Base-by-base conservation (phyloP, 2,329 filamentous ascomycete species). In the Sarocladium strictum region DNA sequence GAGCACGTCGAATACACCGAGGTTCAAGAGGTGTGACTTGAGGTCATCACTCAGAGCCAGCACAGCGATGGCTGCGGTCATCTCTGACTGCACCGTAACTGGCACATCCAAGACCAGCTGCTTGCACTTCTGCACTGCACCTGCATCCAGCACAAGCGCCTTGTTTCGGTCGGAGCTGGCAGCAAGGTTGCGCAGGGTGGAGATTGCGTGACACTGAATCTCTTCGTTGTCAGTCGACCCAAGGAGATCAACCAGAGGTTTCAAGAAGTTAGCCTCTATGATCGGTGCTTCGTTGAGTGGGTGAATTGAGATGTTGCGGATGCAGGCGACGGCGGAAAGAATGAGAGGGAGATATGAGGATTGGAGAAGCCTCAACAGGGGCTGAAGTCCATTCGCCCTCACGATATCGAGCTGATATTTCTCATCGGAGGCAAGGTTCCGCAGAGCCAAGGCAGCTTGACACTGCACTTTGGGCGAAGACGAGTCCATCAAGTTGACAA, bases 381-480 rank as follows among this genome's bases (percentile, higher is more conserved):
- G 90, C 47, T 84, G 83, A 17, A 99, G 81, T 23, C 94, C 94
- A 60, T 89, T 85, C 40, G 91, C 88, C 58, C 91, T 85, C 37
- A 99, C 94, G 63, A 99, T 97, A 67, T 99, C 94, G 50, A 99
- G 83, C 72, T 99, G 94, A 66, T 99, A 99, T 68, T 97, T 96
- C 69, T 99, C 94, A 68, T 99, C 94, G 14, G 94, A 99, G 3
- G 94, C 94, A 53, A 99, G 78, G 67, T 99, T 99, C 64, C 94
- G 85, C 52, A 99, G 83, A 24, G 94, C 94, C 41, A 99, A 77
- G 21, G 94, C 94, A 53, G 94, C 94, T 75, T 99, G 94, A 67
- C 94, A 97, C 71, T 99, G 94, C 11, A 99, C 94, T 71, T 97
- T 99, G 49, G 92, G 91, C 1, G 93, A 97, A 17, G 90, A 92